phyloP scores from a whole-genome alignment of 2,329 filamentous ascomycete species.

The Paraconiothyrium sp. region DNA sequence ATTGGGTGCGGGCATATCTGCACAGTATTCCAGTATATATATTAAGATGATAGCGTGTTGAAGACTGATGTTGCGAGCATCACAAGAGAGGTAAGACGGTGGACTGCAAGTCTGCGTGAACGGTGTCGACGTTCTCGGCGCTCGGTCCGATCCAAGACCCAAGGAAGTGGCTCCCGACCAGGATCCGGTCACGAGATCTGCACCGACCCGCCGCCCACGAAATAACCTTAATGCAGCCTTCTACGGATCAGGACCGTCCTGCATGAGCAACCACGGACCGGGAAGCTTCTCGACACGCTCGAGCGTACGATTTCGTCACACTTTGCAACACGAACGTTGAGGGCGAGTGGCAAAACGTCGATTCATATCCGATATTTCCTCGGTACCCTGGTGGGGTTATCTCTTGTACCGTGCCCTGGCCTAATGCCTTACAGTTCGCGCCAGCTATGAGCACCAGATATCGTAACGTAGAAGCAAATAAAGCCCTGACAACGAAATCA shows the following conservation, averaged over 20 bases:
- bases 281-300: neutral
- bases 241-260: constrained; percentile 36
- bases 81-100: neutral
- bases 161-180: constrained; percentile 6
- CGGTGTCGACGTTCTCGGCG: neutral
- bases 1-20: neutral
- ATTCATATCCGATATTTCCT: constrained; percentile 33
- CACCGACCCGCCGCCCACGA: constrained; percentile 26
- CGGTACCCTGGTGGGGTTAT: constrained; percentile 26
- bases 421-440: constrained; percentile 27
- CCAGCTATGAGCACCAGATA: constrained; percentile 16
- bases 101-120: constrained; percentile 1
- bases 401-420: constrained; percentile 17
- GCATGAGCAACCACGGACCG: constrained; percentile 28
- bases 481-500: constrained; percentile 23
- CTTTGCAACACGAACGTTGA: neutral
- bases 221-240: constrained; percentile 44
- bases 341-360: constrained; percentile 23
- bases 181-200: constrained; percentile 28
- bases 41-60: neutral
- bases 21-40: neutral
- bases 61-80: neutral
- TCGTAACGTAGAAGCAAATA: constrained; percentile 13
- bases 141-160: constrained; percentile 2
- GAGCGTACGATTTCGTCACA: neutral